phyloP scores from a whole-genome alignment of 768 basidiomycete species.

The Macrolepiota fuliginosa region DNA sequence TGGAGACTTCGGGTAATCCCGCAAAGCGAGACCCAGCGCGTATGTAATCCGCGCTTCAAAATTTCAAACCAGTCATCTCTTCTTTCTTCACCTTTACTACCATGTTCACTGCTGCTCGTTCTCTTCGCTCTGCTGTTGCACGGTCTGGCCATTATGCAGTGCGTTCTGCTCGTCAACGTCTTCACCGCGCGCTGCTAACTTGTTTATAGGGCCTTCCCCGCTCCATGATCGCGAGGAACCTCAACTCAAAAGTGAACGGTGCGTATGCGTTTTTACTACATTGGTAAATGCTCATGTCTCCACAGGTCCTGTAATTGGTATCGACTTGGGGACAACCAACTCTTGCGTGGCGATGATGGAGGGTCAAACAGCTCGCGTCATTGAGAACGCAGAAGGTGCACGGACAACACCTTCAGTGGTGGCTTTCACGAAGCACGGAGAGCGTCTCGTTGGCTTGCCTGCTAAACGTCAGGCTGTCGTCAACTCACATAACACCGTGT shows the following conservation, averaged over 20 bases:
- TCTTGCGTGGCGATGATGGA: slow-evolving; percentile 95
- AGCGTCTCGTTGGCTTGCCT: slow-evolving; percentile 93
- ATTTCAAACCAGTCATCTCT: slow-evolving; percentile 15
- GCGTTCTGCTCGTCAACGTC: slow-evolving; percentile 20
- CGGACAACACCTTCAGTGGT: slow-evolving; percentile 98
- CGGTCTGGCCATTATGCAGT: slow-evolving; percentile 68
- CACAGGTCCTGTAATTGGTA: slow-evolving; percentile 87
- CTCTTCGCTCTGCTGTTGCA: slow-evolving; percentile 53
- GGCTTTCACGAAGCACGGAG: slow-evolving; percentile 98
- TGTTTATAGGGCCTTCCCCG: slow-evolving; percentile 58
- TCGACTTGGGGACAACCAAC: slow-evolving; percentile 94
- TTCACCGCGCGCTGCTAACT: slow-evolving; percentile 10
- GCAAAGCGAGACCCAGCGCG: slow-evolving; percentile 14
- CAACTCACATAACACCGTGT: slow-evolving; percentile 92
- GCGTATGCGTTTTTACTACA: slow-evolving; percentile 24
- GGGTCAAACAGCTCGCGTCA: slow-evolving; percentile 89
- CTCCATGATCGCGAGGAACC: slow-evolving; percentile 80
- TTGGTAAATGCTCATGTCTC: background rate
- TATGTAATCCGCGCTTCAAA: slow-evolving; percentile 16
- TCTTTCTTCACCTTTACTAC: slow-evolving; percentile 45
- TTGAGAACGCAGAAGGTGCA: slow-evolving; percentile 97
- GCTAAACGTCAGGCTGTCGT: slow-evolving; percentile 98
- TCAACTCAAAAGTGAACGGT: slow-evolving; percentile 95
- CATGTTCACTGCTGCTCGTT: slow-evolving; percentile 75
- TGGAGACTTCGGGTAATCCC: slow-evolving; percentile 26